Evolutionary conservation across 805 yeast genomes (phyloP), one percentile per base, ranked within the genome.

Genomic region (Candida qinlingensis): DNA sequence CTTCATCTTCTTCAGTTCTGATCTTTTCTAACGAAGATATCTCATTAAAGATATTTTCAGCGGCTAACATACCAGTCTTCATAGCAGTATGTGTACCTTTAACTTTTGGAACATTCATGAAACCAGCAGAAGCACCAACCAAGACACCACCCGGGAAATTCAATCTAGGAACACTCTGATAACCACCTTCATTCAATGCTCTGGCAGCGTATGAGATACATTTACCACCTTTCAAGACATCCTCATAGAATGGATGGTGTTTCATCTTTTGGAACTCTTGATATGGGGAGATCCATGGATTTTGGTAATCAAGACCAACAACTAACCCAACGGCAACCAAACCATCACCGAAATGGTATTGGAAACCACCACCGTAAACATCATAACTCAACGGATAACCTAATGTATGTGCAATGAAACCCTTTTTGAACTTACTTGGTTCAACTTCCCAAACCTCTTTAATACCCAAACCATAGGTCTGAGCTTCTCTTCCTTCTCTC

Each of bases 81-180:
- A 94, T 88, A 1, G 99, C 98, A 1, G 97, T 92, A 66, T 94
- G 99, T 0, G 97, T 84, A 12, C 99, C 99, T 70, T 94, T 94
- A 61, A 94, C 87, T 67, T 92, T 94, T 46, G 99, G 97, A 40
- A 94, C 98, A 64, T 94, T 94, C 80, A 94, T 79, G 66, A 94
- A 92, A 1, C 99, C 99, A 4, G 99, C 99, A 49, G 95, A 73
- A 49, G 96, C 94, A 33, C 99, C 99, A 37, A 94, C 92, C 30
- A 94, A 70, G 7, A 90, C 84, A 46, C 99, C 99, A 44, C 99
- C 99, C 2, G 98, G 98, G 77, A 94, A 94, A 55, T 83, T 73
- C 47, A 94, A 74, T 62, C 83, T 79, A 27, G 99, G 99, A 45
- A 94, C 86, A 37, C 96, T 83, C 71, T 94, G 99, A 57, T 74